Conservation (phyloP, 371 early-diverging fungal genomes). For the Apophysomyces variabilis region DNA sequence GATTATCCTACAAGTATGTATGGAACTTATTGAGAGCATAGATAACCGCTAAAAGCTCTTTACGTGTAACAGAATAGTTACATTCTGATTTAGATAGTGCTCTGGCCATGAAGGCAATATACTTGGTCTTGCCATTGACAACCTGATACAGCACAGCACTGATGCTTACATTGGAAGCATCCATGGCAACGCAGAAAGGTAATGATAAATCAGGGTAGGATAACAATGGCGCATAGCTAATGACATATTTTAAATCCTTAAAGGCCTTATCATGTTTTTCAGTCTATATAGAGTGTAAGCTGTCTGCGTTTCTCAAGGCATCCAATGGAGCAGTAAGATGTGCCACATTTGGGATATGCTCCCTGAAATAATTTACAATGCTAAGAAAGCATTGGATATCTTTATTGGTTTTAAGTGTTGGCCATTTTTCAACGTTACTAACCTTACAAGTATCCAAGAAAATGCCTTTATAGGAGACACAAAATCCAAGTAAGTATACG, state of each 20-base stretch:
- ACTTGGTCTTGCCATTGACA: background rate
- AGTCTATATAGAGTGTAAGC: too few relatives aligned
- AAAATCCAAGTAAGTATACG: conserved; percentile 21
- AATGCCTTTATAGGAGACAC: conserved; percentile 17
- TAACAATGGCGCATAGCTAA: background rate
- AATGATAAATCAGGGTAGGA: conserved; percentile 21
- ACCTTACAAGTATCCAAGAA: conserved; percentile 17
- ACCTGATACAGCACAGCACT: conserved; percentile 33
- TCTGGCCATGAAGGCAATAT: conserved; percentile 20
- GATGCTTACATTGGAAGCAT: conserved; percentile 40
- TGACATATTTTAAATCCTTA: conserved; percentile 3
- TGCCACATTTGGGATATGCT: background rate
- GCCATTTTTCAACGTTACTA: conserved; percentile 20
- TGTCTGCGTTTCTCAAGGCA: too few relatives aligned
- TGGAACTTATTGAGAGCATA: conserved; percentile 28
- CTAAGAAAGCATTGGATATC: conserved; percentile 25
- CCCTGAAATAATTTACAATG: conserved; percentile 30
- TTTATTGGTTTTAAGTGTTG: conserved; percentile 9
- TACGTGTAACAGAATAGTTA: conserved; percentile 1
- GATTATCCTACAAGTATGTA: conserved; percentile 32
- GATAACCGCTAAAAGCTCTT: conserved; percentile 6
- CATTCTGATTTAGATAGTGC: conserved; percentile 2
- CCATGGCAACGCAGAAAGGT: conserved; percentile 35
- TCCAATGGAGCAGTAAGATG: too few relatives aligned
- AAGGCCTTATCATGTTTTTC: too few relatives aligned